Conservation (phyloP, 345 rosid genomes). For the Microthlaspi erraticum region DNA sequence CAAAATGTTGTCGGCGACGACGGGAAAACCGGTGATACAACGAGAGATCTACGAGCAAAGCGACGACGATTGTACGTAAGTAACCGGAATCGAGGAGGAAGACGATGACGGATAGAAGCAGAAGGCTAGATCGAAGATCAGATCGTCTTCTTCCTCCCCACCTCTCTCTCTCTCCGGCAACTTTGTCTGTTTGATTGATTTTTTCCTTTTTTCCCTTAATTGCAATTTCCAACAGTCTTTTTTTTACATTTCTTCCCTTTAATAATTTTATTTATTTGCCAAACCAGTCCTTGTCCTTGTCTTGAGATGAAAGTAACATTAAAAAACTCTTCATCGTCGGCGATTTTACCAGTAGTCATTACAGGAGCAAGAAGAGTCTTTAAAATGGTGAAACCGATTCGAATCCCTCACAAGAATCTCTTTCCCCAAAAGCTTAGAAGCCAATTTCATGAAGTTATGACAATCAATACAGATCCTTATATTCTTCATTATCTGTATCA, state of each 20-base stretch:
- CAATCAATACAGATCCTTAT: constrained; percentile 84
- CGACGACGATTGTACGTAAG: neutral
- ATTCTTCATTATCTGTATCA: constrained; percentile 74
- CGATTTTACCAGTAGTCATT: constrained; percentile 75
- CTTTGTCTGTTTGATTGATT: constrained; percentile 37
- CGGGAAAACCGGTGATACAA: constrained; percentile 16
- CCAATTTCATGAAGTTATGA: constrained; percentile 90
- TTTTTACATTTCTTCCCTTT: constrained; percentile 15
- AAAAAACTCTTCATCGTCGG: constrained; percentile 21
- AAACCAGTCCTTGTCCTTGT: constrained; percentile 40
- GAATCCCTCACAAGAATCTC: constrained; percentile 82
- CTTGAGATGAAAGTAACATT: constrained; percentile 42
- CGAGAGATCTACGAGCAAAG: constrained; percentile 16
- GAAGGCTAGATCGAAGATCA: constrained; percentile 43
- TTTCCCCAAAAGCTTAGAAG: constrained; percentile 61
- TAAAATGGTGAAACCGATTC: constrained; percentile 85
- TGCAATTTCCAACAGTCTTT: constrained; percentile 22
- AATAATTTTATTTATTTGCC: constrained; percentile 25
- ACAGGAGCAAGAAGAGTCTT: constrained; percentile 69
- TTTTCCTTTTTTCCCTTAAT: constrained; percentile 7
- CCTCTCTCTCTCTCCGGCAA: constrained; percentile 24
- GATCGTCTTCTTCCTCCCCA: constrained; percentile 40
- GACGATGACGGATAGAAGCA: constrained; percentile 23
- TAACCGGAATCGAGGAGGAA: constrained; percentile 26
- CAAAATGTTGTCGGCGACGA: constrained; percentile 27